Base-by-base conservation (phyloP, 257 asterid genomes). In the Galeopsis tetrahit region DNA sequence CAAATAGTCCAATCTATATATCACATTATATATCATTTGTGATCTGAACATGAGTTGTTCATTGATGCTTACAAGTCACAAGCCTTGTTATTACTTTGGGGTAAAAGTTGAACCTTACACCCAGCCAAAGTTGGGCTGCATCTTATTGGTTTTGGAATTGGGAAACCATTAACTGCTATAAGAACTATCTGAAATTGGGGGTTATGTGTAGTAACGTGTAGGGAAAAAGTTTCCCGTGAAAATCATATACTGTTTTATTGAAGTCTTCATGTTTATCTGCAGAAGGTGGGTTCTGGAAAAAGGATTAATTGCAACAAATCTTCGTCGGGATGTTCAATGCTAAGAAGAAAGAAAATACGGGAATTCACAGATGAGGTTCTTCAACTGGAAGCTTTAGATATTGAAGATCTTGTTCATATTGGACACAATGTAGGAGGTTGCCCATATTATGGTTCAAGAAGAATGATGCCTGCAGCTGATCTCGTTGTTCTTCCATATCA, bases 401-500 rank as follows among this genome's bases (percentile, higher is more conserved):
- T 95, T 76, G 99, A 95, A 85, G 99, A 95, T 86, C 92, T 95
- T 75, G 96, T 90, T 72, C 87, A 68, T 39, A 67, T 90, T 74
- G 99, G 99, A 43, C 87, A 82, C 63, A 81, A 79, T 75, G 49
- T 87, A 48, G 95, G 88, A 71, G 87, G 91, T 76, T 95, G 99
- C 76, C 99, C 99, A 51, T 95, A 95, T 80, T 95, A 95, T 77
- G 99, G 97, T 74, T 95, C 98, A 10, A 81, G 99, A 81, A 87
- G 85, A 77, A 81, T 92, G 90, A 75, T 88, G 73, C 90, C 95
- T 52, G 32, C 82, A 61, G 96, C 98, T 70, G 97, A 95, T 86
- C 95, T 95, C 38, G 90, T 95, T 57, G 82, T 95, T 82, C 98
- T 95, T 63, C 99, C 99, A 33, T 92, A 95, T 80, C 99, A 95